These are phyloP conservation scores for Salicornia ramosissima DNA, from an alignment of 148 eudicot species.

Conservation along the genomic window DNA sequence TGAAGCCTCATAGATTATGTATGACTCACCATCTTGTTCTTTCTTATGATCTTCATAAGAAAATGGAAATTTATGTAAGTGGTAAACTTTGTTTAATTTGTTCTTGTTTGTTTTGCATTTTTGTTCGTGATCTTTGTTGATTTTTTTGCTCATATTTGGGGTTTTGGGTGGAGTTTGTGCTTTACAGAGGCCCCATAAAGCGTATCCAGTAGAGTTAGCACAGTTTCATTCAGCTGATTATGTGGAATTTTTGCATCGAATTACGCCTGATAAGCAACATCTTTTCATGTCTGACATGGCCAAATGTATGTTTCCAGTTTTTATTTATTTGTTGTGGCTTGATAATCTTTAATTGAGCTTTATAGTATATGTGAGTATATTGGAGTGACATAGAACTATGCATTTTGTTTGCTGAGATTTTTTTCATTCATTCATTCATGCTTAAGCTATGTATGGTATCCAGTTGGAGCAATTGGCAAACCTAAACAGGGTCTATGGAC, in stretches of 20 bases:
- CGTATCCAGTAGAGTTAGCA: slow-evolving; percentile 90
- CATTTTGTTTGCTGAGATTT: too few relatives aligned
- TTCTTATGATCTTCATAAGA: slow-evolving; percentile 76
- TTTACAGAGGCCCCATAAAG: slow-evolving; percentile 92
- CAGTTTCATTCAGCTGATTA: slow-evolving; percentile 97
- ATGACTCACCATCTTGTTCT: slow-evolving; percentile 98
- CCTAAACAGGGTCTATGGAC: too few relatives aligned
- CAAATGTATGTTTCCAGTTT: slow-evolving; percentile 41
- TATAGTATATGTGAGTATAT: not conserved
- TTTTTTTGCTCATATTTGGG: not conserved
- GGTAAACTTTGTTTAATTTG: not conserved
- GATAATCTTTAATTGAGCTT: not conserved
- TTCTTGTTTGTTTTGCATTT: too few relatives aligned
- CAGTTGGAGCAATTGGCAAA: too few relatives aligned
- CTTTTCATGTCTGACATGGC: slow-evolving; percentile 59
- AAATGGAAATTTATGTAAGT: slow-evolving; percentile 97
- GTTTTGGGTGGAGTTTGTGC: slow-evolving; percentile 2
- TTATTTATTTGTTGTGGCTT: not conserved
- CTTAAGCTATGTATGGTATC: too few relatives aligned
- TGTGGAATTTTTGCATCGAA: slow-evolving; percentile 87
- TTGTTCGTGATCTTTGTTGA: too few relatives aligned
- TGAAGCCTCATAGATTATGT: slow-evolving; percentile 95
- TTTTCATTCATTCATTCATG: too few relatives aligned
- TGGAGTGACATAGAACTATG: too few relatives aligned
- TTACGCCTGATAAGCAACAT: slow-evolving; percentile 72